Evolutionary conservation across 169 alveolate species (phyloP), one percentile per base, ranked within the genome.

Genomic region (Eimeria falciformis): DNA sequence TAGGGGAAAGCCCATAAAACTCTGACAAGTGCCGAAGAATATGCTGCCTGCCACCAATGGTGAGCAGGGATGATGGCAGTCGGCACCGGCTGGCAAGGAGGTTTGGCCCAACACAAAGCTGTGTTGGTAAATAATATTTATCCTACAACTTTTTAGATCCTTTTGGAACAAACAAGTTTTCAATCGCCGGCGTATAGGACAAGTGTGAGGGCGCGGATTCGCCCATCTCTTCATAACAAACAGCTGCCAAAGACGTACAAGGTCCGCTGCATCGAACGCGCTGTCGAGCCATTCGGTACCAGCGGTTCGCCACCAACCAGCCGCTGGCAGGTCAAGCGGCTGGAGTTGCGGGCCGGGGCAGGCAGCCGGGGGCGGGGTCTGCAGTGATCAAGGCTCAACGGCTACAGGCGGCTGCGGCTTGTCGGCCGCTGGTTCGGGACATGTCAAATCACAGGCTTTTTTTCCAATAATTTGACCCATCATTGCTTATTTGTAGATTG

Each of bases 31-130:
- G 73, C 55, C 47, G 50, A 37, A 50, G 71, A 68, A 50, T 50
- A 79, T 12, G n/a, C 40, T 23, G 23, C 40, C 40, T 79, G 62
- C 11, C 88, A 79, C 88, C 88, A 53, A 40, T 71, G 88, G 88
- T 79, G 73, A 58, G 53, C n/a, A 50, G 25, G 71, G 88, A 46
- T 79, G 47, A 27, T 50, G 53, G 66, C 88, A 29, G 88, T 79
- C 88, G 88, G 88, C 88, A 79, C 88, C 88, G 62, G 88, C 88
- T 79, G 88, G 88, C 21, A 43, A 29, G 50, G 53, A 27, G 88
- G 71, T 53, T 58, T 79, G 53, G 88, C 88, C 88, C 56, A 79
- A 79, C 88, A 79, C 88, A 79, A 79, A 17, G 53, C 14, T 79
- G 88, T 53, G 88, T 27, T 79, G 88, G 88, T n/a, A 62, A 79